phyloP scores from a whole-genome alignment of 1,139 yeast genomes.

The Candida sp. region DNA sequence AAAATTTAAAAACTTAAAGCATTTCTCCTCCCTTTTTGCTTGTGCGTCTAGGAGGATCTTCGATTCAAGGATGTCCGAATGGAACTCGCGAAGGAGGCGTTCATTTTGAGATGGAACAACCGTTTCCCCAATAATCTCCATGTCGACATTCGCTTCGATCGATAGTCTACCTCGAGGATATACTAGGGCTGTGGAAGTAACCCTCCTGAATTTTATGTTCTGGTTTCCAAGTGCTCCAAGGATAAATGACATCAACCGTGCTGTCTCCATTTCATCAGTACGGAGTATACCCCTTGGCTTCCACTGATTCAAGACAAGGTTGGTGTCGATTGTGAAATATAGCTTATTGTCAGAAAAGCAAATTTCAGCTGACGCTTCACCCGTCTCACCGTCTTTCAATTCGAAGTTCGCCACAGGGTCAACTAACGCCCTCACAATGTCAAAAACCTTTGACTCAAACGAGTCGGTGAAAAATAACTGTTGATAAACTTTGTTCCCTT shows the following conservation, averaged over 20 bases:
- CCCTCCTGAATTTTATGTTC: neutral
- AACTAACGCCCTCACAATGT: too few relatives aligned
- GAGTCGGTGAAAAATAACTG: neutral
- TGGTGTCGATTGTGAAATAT: neutral
- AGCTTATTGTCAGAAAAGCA: neutral
- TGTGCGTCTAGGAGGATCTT: neutral
- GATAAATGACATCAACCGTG: neutral
- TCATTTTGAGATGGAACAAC: neutral
- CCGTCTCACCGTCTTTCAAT: neutral
- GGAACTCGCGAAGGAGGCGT: neutral
- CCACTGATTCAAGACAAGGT: neutral
- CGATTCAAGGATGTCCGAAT: neutral
- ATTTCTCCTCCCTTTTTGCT: neutral
- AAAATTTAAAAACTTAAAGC: constrained; percentile 8
- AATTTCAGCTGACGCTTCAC: neutral
- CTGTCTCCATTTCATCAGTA: neutral
- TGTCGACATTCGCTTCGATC: neutral
- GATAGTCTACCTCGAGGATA: neutral
- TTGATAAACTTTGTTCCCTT: neutral
- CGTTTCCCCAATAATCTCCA: neutral
- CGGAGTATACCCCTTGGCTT: neutral
- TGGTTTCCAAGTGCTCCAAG: neutral
- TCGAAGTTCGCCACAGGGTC: neutral
- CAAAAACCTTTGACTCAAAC: too few relatives aligned
- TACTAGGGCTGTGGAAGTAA: neutral